Base-by-base conservation (phyloP, 345 rosid species). In the Moringa oleifera region DNA sequence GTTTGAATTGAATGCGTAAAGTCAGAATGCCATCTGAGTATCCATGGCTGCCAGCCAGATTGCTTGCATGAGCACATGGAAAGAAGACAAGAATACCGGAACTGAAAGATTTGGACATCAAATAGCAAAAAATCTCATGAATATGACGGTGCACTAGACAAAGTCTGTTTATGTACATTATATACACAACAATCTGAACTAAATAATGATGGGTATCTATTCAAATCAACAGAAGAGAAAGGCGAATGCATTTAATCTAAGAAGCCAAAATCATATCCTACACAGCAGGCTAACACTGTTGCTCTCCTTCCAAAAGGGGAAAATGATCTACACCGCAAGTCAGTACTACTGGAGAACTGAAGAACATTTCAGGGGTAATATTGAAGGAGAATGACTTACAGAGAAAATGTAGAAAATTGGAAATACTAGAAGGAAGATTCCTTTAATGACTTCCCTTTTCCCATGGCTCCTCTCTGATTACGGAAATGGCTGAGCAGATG, bases 401-500 rank as follows among this genome's bases (percentile, higher is more conserved):
- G 21, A 28, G 65, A 33, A 69, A 57, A 58, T 51, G 53, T 15
- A 33, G 54, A 55, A 69, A 56, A 25, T 12, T 36, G 28, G 19
- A 64, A 47, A 64, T 18, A 37, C 11, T 45, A 61, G 33, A 54
- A 55, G 64, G 65, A 4, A 58, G 61, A 15, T 47, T 24, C 61
- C 47, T 54, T 59, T 78, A 73, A 87, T 33, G 77, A 64, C 74
- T 82, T 83, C 51, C 85, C 71, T 73, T 84, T 93, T 71, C 79
- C 85, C 55, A 59, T 75, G 54, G 78, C 70, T 20, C 75, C 91
- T 78, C 96, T 73, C 78, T 88, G 98, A 77, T 75, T 88, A 25
- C 98, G 83, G 66, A 93, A 93, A 71, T 93, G 98, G 70, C 96
- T 80, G 10, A 93, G 89, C 72, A 88, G 96, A 71, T 90, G 98